These are phyloP conservation scores for Ganoderma sp. DNA, from an alignment of 1,284 basidiomycete genomes.

Conservation along the genomic window DNA sequence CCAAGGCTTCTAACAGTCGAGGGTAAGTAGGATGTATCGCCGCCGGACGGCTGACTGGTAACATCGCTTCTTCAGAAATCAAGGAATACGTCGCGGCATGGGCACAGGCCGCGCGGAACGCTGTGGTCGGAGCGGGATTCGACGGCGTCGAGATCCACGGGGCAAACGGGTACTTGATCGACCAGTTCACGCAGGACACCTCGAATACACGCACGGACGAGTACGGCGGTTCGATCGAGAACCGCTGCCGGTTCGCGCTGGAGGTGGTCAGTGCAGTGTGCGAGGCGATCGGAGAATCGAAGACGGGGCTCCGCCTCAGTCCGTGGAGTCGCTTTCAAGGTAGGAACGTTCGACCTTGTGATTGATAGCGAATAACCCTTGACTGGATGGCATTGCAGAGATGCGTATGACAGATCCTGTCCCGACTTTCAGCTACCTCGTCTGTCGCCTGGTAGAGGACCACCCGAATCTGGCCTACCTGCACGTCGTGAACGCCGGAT, in stretches of 20 bases:
- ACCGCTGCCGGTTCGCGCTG: conserved; percentile 56
- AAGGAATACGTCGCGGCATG: conserved; percentile 48
- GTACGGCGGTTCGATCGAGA: conserved; percentile 64
- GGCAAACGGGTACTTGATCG: conserved; percentile 49
- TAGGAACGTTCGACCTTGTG: background rate
- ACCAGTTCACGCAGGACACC: conserved; percentile 50
- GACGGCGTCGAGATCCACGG: conserved; percentile 48
- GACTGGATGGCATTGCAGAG: background rate
- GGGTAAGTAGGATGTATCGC: background rate
- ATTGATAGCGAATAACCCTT: conserved; percentile 39
- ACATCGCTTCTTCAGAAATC: conserved; percentile 41
- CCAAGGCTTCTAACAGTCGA: conserved; percentile 1
- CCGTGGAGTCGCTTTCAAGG: conserved; percentile 55
- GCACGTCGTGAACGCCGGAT: conserved; percentile 52
- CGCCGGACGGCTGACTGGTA: no score
- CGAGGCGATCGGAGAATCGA: conserved; percentile 48
- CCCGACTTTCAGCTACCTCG: conserved; percentile 50
- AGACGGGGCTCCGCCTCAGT: conserved; percentile 57
- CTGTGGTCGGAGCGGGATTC: conserved; percentile 51
- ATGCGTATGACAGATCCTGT: conserved; percentile 57
- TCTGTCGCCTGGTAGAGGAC: conserved; percentile 42
- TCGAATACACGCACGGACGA: conserved; percentile 62
- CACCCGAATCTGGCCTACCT: conserved; percentile 62
- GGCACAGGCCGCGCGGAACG: conserved; percentile 49
- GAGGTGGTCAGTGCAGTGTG: conserved; percentile 56